These are phyloP conservation scores for Pseudogymnoascus sp. DNA, from an alignment of 2,329 filamentous ascomycete genomes.

Conservation along the genomic window DNA sequence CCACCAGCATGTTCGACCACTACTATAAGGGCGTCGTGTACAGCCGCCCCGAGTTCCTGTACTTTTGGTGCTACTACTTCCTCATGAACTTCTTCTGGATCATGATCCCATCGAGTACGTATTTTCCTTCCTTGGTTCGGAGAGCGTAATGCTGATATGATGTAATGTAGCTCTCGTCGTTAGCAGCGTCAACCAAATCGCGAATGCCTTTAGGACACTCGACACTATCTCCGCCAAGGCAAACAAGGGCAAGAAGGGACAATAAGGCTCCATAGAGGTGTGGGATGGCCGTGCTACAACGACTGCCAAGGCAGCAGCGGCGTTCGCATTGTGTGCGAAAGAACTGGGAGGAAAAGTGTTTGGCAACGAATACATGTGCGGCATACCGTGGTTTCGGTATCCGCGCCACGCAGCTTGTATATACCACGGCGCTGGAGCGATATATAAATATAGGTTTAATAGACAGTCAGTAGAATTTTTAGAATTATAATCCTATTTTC, in stretches of 20 bases:
- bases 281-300: background rate
- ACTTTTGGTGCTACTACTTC: constrained; percentile 59
- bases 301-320: background rate
- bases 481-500: background rate
- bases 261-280: background rate
- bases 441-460: background rate
- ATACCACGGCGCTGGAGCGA: background rate
- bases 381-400: background rate
- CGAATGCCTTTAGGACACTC: constrained; percentile 31
- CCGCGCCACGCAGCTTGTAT: background rate
- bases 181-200: constrained; percentile 31
- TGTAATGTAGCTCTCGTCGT: constrained; percentile 31
- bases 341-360: background rate
- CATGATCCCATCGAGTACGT: constrained; percentile 47
- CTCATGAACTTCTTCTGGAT: constrained; percentile 58
- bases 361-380: background rate
- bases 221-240: constrained; percentile 17
- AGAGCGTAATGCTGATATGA: background rate
- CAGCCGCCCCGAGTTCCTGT: constrained; percentile 52
- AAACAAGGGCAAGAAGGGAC: constrained; percentile 1
- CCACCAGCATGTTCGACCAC: constrained; percentile 48
- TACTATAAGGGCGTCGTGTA: constrained; percentile 42
- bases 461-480: background rate
- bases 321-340: background rate
- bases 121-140: constrained; percentile 15